phyloP scores from a whole-genome alignment of 1,284 basidiomycete species.

The Ganoderma meredithae region DNA sequence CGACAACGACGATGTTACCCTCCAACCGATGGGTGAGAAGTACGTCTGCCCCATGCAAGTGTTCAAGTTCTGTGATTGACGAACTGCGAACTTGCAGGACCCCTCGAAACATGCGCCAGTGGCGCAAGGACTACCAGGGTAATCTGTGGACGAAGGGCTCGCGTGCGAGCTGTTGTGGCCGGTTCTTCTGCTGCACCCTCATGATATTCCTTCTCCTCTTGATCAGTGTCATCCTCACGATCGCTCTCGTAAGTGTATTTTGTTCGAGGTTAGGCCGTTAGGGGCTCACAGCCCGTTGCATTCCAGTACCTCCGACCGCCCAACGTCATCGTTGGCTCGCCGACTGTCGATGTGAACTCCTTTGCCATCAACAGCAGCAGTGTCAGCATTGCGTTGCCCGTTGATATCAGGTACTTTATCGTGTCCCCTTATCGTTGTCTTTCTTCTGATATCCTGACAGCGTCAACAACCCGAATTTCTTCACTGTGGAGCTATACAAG shows the following conservation, averaged over 20 bases:
- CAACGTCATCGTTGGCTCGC: conserved; percentile 67
- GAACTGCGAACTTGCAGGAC: conserved; percentile 30
- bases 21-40: conserved; percentile 29
- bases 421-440: background rate
- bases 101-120: conserved; percentile 44
- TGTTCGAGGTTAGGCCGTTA: too few species aligned
- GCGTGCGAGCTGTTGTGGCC: conserved; percentile 60
- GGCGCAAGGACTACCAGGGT: conserved; percentile 64
- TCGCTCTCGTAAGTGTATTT: conserved; percentile 68
- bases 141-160: conserved; percentile 71
- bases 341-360: conserved; percentile 49
- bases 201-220: conserved; percentile 71
- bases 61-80: background rate
- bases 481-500: conserved; percentile 74
- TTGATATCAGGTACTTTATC: conserved; percentile 62
- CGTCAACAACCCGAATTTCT: conserved; percentile 89
- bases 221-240: conserved; percentile 73
- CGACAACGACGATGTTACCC: conserved; percentile 38
- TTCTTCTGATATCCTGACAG: conserved; percentile 46
- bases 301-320: conserved; percentile 83
- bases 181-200: conserved; percentile 76
- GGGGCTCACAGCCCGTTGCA: background rate
- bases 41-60: background rate
- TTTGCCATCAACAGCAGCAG: conserved; percentile 48
- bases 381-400: conserved; percentile 67